phyloP scores from a whole-genome alignment of 129 eudicot species.

The Centella asiatica region DNA sequence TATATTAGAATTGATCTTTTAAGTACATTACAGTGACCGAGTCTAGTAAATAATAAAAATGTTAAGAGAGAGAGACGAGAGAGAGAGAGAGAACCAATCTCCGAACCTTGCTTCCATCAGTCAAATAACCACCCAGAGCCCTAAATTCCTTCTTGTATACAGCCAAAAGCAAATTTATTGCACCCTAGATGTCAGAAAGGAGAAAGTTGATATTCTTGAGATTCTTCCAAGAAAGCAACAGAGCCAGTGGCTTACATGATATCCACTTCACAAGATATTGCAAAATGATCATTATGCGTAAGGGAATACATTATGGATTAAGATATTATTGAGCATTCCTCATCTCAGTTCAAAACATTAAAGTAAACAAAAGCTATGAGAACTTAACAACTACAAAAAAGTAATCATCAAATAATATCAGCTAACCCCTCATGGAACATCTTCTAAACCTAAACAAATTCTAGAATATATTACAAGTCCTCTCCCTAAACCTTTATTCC shows the following conservation, averaged over 20 bases:
- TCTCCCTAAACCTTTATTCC: no score
- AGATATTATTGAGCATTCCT: not conserved
- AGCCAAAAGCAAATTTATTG: constrained; percentile 85
- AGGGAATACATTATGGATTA: not conserved
- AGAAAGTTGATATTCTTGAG: not conserved
- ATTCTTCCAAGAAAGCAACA: not conserved
- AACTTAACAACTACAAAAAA: no score
- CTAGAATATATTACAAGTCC: no score
- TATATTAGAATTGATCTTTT: not conserved
- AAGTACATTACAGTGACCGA: not conserved
- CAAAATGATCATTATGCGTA: not conserved
- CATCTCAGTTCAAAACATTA: no score
- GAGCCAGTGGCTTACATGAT: not conserved
- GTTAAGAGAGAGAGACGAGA: no score
- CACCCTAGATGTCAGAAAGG: constrained; percentile 48
- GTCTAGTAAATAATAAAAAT: no score
- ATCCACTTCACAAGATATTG: constrained; percentile 7
- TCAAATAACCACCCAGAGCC: constrained; percentile 71
- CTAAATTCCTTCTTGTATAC: constrained; percentile 87
- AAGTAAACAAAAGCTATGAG: no score
- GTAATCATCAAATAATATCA: no score
- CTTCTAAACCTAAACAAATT: no score
- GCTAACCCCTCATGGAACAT: no score
- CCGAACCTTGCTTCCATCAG: constrained; percentile 84
- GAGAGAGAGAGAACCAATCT: constrained; percentile 18